Percentiles rank a stretch among this genome's conserved stretches.
Conservation (phyloP, 768 basidiomycete species). For the Kwoniella sp. region DNA sequence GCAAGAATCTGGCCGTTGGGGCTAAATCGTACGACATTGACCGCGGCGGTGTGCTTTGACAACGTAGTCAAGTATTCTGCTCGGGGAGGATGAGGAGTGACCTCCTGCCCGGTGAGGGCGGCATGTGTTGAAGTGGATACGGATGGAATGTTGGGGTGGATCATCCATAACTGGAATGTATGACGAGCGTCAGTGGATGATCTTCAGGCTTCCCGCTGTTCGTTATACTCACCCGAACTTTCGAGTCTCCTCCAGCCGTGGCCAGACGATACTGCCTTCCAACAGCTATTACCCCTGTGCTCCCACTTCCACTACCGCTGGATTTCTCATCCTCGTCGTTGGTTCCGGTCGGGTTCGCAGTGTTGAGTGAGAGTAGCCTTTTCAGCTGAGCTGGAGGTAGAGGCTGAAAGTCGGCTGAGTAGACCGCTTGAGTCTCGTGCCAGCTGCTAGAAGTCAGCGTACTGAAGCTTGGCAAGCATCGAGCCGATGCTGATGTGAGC, state of each 20-base stretch:
- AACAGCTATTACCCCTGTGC: constrained; percentile 28
- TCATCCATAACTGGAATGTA: constrained; percentile 74
- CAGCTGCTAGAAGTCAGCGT: constrained; percentile 28
- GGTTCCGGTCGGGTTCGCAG: not conserved
- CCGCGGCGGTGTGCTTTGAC: constrained; percentile 83
- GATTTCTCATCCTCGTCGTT: constrained; percentile 22
- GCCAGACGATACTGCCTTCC: constrained; percentile 77
- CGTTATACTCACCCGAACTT: constrained; percentile 87
- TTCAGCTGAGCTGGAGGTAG: constrained; percentile 56
- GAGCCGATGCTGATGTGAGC: too few relatives aligned
- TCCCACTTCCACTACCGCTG: constrained; percentile 52
- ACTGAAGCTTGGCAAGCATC: not conserved
- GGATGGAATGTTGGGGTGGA: constrained; percentile 82
- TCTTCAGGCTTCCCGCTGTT: too few relatives aligned
- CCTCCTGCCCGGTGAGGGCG: constrained; percentile 36
- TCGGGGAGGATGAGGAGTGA: constrained; percentile 64
- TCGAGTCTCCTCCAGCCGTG: constrained; percentile 93
- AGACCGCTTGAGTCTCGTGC: constrained; percentile 56
- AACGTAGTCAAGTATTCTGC: constrained; percentile 95
- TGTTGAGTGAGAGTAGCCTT: constrained; percentile 40
- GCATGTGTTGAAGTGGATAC: constrained; percentile 50
- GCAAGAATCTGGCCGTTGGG: constrained; percentile 95
- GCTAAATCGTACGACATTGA: constrained; percentile 93
- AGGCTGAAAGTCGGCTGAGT: constrained; percentile 93
- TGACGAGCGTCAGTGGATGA: too few relatives aligned